Conservation (phyloP, 257 asterid species). For the Capsicum pubescens region DNA sequence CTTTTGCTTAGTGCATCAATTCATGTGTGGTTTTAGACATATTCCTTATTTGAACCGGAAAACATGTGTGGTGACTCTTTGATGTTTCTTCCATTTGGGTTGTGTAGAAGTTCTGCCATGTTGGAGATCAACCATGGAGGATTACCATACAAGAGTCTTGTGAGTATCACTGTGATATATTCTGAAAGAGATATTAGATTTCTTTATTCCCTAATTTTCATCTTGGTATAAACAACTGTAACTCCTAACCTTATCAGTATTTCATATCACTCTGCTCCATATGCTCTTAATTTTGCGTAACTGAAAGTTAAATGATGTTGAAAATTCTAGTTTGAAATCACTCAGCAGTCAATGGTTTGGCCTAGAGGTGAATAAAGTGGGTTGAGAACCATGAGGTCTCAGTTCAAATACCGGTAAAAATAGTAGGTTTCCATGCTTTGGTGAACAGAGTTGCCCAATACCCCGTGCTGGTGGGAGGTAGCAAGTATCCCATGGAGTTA, state of each 20-base stretch:
- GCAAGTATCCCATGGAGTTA: not conserved
- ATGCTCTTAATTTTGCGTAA: not conserved
- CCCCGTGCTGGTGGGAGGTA: not conserved
- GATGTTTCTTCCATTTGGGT: not conserved
- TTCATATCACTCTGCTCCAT: not conserved
- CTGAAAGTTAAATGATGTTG: not conserved
- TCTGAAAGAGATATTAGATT: not conserved
- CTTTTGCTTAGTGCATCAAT: not conserved
- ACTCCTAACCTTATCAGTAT: not conserved
- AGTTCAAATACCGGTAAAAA: not conserved
- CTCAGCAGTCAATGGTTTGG: not conserved
- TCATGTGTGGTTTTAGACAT: not conserved
- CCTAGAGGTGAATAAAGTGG: not conserved
- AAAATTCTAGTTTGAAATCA: not conserved
- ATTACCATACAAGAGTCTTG: constrained; percentile 50
- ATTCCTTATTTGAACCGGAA: not conserved
- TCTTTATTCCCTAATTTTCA: not conserved
- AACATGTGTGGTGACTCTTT: not conserved
- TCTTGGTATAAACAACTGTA: not conserved
- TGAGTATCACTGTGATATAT: constrained; percentile 41
- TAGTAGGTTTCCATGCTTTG: not conserved
- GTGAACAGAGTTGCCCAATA: not conserved
- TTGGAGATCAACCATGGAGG: constrained; percentile 63
- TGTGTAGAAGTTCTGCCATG: constrained; percentile 50
- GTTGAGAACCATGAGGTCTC: not conserved